Evolutionary conservation across 768 basidiomycete species (phyloP), one percentile per base, ranked within the genome.

Genomic region (Trametes villosa): DNA sequence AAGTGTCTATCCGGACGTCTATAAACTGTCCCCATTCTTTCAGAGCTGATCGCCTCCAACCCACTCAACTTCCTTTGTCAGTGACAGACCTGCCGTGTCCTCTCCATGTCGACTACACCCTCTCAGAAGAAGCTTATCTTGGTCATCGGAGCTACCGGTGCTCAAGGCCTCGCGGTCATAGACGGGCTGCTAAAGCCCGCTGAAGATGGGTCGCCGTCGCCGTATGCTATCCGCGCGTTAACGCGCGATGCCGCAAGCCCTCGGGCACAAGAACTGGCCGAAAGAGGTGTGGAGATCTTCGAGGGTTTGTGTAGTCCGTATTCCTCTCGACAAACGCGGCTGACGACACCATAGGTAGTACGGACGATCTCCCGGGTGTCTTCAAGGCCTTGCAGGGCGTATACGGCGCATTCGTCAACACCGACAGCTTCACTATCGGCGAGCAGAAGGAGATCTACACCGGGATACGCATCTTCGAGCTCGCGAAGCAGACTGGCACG

Each of bases 71-170:
- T 36, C 34, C 34, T 36, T 9, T 9, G 34, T 36, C 34, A 9
- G 34, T 9, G 34, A 15, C 8, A 36, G 9, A 9, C 34, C 34
- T 36, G 9, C 9, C 8, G 34, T 15, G 34, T 9, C 9, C 34
- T 9, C 15, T n/a, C n/a, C n/a, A n/a, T n/a, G n/a, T n/a, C n/a
- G n/a, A n/a, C n/a, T n/a, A n/a, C n/a, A n/a, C n/a, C n/a, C n/a
- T n/a, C n/a, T n/a, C n/a, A 30, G 6, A 48, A 48, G 46, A 48
- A 45, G 18, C 29, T 76, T 49, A 77, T 81, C 54, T 71, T 78
- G 46, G 77, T 81, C 42, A 75, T 80, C 34, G 79, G 79, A 22
- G 79, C 75, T 4, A 80, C 79, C 27, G 79, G 79, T 44, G 78
- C 78, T 0, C 79, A 80, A 61, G 78, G 78, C 9, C 64, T 74